Evolutionary conservation across 768 basidiomycete species (phyloP).

Genomic region (Mycena galericulata): DNA sequence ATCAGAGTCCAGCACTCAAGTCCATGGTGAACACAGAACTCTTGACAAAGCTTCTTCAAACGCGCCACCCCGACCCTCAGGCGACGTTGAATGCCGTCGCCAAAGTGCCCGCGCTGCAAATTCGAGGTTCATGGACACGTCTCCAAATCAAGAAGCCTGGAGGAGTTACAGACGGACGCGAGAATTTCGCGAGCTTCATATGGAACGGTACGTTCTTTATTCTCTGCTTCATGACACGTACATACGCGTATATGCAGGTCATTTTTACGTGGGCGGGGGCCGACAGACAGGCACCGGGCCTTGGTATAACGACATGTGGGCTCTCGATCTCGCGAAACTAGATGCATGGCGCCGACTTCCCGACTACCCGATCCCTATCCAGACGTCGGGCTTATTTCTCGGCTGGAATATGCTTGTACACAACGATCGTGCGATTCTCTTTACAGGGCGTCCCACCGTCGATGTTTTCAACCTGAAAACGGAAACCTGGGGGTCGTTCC

Average conservation of each 20-base stretch:
- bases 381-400: constrained; percentile 30
- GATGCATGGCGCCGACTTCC: constrained; percentile 43
- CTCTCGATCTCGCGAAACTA: constrained; percentile 40
- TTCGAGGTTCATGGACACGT: constrained; percentile 52
- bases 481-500: constrained; percentile 47
- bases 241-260: constrained; percentile 27
- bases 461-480: constrained; percentile 52
- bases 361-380: constrained; percentile 37
- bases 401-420: constrained; percentile 40
- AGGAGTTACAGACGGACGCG: constrained; percentile 33
- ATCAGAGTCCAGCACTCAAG: no score
- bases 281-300: constrained; percentile 38
- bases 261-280: constrained; percentile 46
- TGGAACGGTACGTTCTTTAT: constrained; percentile 40
- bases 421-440: constrained; percentile 50
- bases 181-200: constrained; percentile 40
- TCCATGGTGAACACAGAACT: constrained; percentile 8
- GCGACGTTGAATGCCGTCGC: constrained; percentile 31
- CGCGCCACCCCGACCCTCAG: constrained; percentile 45
- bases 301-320: constrained; percentile 44
- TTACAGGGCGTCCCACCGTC: constrained; percentile 44
- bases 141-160: constrained; percentile 34
- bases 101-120: constrained; percentile 40
- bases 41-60: constrained; percentile 9
- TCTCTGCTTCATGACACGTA: not conserved